These are phyloP conservation scores for Dendryphion nanum DNA, from an alignment of 2,329 filamentous ascomycete genomes.

Conservation along the genomic window DNA sequence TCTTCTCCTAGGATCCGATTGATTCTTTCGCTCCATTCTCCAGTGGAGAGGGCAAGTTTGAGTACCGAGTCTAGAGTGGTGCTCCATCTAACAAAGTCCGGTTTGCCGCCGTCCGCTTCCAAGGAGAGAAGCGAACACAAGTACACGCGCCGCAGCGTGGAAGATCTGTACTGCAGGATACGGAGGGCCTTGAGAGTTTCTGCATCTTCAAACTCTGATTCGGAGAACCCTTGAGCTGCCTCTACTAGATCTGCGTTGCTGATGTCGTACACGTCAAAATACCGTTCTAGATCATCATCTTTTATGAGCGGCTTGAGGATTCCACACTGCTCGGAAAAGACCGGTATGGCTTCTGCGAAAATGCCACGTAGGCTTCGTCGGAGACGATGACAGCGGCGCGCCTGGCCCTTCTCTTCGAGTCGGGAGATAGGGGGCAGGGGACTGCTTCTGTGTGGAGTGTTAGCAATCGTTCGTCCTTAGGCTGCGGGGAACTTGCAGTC, in stretches of 20 bases:
- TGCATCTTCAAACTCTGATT: constrained; percentile 69
- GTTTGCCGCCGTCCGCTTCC: constrained; percentile 73
- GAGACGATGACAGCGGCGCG: constrained; percentile 74
- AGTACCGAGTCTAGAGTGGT: constrained; percentile 74
- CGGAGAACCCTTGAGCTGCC: constrained; percentile 54
- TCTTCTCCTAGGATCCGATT: constrained; percentile 72
- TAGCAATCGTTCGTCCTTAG: constrained; percentile 11
- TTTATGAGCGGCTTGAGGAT: constrained; percentile 72
- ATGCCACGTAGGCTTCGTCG: constrained; percentile 72
- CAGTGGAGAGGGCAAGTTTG: constrained; percentile 61
- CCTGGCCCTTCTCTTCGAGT: constrained; percentile 79
- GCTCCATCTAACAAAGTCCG: constrained; percentile 77
- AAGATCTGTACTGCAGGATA: constrained; percentile 64
- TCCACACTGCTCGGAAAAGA: constrained; percentile 68
- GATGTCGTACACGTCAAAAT: constrained; percentile 69
- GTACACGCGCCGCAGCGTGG: constrained; percentile 78
- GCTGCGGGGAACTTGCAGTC: constrained; percentile 62
- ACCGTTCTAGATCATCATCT: constrained; percentile 81
- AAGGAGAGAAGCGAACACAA: constrained; percentile 87
- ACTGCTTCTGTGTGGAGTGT: constrained; percentile 63
- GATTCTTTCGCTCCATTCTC: constrained; percentile 63
- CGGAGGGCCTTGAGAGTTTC: constrained; percentile 79
- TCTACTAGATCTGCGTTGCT: constrained; percentile 48
- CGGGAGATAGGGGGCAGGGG: constrained; percentile 90
- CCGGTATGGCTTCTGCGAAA: constrained; percentile 67